Evolutionary conservation across 2,329 filamentous ascomycete species (phyloP).

Genomic region (Raffaelea albimanens): DNA sequence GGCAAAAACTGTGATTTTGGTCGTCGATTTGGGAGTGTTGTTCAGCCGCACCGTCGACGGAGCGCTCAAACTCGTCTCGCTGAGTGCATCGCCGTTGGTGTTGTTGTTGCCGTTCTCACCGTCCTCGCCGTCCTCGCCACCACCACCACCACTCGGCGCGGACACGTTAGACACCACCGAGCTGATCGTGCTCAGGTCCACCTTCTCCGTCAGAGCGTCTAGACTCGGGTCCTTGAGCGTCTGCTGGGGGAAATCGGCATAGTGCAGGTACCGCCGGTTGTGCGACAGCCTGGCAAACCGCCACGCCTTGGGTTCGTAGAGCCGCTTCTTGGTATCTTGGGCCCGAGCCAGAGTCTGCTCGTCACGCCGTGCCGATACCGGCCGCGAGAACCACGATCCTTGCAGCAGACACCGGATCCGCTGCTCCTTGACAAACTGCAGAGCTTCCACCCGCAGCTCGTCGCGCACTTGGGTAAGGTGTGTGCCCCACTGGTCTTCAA

Average conservation of each 20-base stretch:
- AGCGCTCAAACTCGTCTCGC: conserved; percentile 26
- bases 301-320: conserved; percentile 51
- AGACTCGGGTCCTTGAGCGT: conserved; percentile 57
- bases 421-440: conserved; percentile 97
- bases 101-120: conserved; percentile 12
- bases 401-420: conserved; percentile 80
- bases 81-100: conserved; percentile 14
- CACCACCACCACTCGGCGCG: conserved; percentile 44
- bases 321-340: conserved; percentile 27
- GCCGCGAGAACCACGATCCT: conserved; percentile 74
- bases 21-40: conserved; percentile 41
- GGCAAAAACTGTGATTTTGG: conserved; percentile 88
- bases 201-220: conserved; percentile 66
- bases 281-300: conserved; percentile 83
- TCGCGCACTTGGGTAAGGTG: conserved; percentile 87
- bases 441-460: conserved; percentile 78
- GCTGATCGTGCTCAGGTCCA: conserved; percentile 80
- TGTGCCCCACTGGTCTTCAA: conserved; percentile 89
- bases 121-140: conserved; percentile 30
- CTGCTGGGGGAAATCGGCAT: conserved; percentile 69
- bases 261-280: conserved; percentile 84
- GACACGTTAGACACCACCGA: conserved; percentile 92
- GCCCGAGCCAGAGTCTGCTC: too few species aligned
- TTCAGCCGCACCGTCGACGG: conserved; percentile 29
- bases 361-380: too few species aligned